Conservation (phyloP, 2,329 filamentous ascomycete species). For the Trichophaea hybrida region DNA sequence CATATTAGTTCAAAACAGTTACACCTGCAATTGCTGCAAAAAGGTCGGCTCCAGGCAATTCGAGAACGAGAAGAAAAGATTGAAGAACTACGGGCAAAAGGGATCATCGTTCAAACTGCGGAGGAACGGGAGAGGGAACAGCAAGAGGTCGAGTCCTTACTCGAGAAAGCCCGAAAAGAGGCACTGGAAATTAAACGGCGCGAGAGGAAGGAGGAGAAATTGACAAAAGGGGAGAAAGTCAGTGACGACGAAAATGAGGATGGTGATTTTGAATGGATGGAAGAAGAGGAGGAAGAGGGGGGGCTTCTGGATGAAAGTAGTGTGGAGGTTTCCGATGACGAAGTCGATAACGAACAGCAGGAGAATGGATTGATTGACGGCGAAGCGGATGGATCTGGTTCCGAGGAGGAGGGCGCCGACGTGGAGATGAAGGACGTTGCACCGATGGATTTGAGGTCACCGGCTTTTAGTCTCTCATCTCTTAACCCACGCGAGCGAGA, state of each 20-base stretch:
- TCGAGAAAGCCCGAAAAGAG: constrained; percentile 70
- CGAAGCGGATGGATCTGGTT: not conserved
- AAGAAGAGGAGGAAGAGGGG: constrained; percentile 16
- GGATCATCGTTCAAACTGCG: constrained; percentile 64
- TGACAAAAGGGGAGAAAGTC: constrained; percentile 33
- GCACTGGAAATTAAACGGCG: constrained; percentile 62
- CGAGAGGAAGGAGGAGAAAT: constrained; percentile 51
- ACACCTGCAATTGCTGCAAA: constrained; percentile 50
- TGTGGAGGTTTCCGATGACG: constrained; percentile 28
- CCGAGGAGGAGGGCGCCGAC: not conserved
- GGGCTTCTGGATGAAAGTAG: constrained; percentile 32
- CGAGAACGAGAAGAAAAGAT: constrained; percentile 63
- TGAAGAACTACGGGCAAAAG: constrained; percentile 61
- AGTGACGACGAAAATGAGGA: constrained; percentile 22
- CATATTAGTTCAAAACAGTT: constrained; percentile 57
- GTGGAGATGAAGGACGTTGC: not conserved
- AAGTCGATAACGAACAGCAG: constrained; percentile 33
- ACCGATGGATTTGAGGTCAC: not conserved
- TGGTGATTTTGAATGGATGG: constrained; percentile 23
- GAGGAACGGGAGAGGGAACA: constrained; percentile 76
- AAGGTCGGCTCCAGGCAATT: constrained; percentile 66
- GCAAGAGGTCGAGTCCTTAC: constrained; percentile 71
- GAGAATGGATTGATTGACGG: constrained; percentile 13
- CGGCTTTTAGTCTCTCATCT: constrained; percentile 15
- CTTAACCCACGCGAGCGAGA: constrained; percentile 20